Conservation (phyloP, 495 filamentous ascomycete species). For the Lasiosphaeria miniovina region DNA sequence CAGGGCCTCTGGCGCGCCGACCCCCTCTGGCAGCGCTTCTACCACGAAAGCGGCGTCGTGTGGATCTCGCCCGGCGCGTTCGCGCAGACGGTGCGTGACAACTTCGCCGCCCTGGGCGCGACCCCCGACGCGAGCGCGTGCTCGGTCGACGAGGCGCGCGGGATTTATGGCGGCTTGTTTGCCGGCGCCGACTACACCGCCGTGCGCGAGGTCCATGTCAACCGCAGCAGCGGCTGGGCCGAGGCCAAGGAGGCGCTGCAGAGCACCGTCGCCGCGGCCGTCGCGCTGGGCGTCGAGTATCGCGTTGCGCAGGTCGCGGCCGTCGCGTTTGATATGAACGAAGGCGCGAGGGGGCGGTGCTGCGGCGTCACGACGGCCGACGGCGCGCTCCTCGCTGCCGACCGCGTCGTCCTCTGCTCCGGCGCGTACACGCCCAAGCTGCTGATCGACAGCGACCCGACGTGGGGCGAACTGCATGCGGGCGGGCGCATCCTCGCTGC, state of each 20-base stretch:
- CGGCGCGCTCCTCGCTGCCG: too few relatives aligned
- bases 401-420: too few relatives aligned
- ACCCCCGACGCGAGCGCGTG: conserved; percentile 39
- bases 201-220: conserved; percentile 47
- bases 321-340: conserved; percentile 40
- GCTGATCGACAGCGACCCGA: too few relatives aligned
- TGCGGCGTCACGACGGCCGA: too few relatives aligned
- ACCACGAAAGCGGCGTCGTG: conserved; percentile 55
- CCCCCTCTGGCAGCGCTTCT: conserved; percentile 53
- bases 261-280: conserved; percentile 42
- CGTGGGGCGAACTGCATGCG: too few relatives aligned
- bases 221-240: conserved; percentile 58
- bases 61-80: conserved; percentile 36
- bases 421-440: too few relatives aligned
- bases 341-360: not conserved
- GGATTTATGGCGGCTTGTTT: conserved; percentile 50
- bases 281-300: conserved; percentile 52
- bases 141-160: conserved; percentile 42
- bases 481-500: too few relatives aligned
- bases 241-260: conserved; percentile 55
- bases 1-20: conserved; percentile 51
- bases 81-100: conserved; percentile 32
- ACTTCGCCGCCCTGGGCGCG: conserved; percentile 47
- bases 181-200: conserved; percentile 52
- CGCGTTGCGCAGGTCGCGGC: conserved; percentile 44